Evolutionary conservation across 2,329 filamentous ascomycete species (phyloP).

Genomic region (Fulvia fulva): DNA sequence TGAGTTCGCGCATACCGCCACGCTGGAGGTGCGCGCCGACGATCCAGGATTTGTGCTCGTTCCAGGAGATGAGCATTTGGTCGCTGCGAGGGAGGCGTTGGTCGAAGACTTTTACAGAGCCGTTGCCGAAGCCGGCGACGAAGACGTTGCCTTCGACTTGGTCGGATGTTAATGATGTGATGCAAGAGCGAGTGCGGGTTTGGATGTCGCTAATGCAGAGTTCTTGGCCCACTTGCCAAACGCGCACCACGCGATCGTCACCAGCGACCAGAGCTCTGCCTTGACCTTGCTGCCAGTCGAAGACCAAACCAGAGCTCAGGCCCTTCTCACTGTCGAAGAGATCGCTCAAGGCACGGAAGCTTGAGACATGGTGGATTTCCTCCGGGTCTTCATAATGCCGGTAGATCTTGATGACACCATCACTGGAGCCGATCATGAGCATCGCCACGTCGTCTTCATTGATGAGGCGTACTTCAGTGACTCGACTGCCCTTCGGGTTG

Average conservation of each 20-base stretch:
- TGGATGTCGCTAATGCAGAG: conserved; percentile 90
- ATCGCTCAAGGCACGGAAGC: conserved; percentile 88
- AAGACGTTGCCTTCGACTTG: conserved; percentile 97
- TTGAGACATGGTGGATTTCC: conserved; percentile 77
- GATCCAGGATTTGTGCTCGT: conserved; percentile 93
- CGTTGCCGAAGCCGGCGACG: conserved; percentile 93
- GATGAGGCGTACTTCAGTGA: conserved; percentile 94
- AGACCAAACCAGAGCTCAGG: conserved; percentile 83
- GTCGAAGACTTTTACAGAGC: conserved; percentile 90
- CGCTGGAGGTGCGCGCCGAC: conserved; percentile 96
- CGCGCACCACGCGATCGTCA: conserved; percentile 89
- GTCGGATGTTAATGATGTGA: conserved; percentile 92
- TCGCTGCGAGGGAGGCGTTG: conserved; percentile 80
- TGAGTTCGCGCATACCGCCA: conserved; percentile 83
- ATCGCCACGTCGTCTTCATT: conserved; percentile 97
- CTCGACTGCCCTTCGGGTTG: conserved; percentile 84
- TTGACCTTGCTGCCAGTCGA: conserved; percentile 98
- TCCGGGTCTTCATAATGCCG: conserved; percentile 79
- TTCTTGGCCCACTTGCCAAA: conserved; percentile 94
- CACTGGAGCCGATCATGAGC: conserved; percentile 89
- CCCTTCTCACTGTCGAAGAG: conserved; percentile 83
- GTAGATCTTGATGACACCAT: conserved; percentile 91
- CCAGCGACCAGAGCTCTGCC: conserved; percentile 93
- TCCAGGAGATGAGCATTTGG: conserved; percentile 95
- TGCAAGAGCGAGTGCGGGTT: conserved; percentile 88